Evolutionary conservation across 2,329 filamentous ascomycete species (phyloP).

Genomic region (Aspergillus proliferans): DNA sequence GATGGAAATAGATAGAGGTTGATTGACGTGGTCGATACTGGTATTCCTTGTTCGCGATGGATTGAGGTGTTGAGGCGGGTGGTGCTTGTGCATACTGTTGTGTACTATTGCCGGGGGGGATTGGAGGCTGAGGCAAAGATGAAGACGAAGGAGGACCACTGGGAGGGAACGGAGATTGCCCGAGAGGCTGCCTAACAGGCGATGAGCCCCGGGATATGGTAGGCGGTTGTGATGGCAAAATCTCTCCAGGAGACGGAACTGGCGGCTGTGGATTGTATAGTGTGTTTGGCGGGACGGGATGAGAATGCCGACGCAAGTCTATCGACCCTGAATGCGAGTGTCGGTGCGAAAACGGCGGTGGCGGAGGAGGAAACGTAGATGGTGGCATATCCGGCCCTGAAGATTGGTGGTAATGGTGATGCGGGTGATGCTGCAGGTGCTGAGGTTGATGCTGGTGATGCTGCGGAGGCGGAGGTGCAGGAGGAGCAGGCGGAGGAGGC

Average conservation of each 20-base stretch:
- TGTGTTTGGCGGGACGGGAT: constrained; percentile 23
- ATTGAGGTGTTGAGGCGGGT: constrained; percentile 45
- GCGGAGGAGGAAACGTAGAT: neutral
- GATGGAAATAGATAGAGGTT: constrained; percentile 81
- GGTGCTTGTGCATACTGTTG: constrained; percentile 26
- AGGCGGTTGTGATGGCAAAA: constrained; percentile 20
- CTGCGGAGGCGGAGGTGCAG: constrained; percentile 15
- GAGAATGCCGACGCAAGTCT: constrained; percentile 14
- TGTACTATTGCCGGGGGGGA: constrained; percentile 22
- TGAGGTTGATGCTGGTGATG: constrained; percentile 12
- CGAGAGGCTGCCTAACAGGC: constrained; percentile 8
- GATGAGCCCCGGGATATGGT: constrained; percentile 8
- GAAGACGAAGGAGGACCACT: constrained; percentile 11
- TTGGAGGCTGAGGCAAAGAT: constrained; percentile 37
- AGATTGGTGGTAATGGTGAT: constrained; percentile 12
- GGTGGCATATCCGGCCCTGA: neutral
- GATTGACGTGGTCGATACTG: constrained; percentile 52
- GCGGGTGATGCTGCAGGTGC: constrained; percentile 11
- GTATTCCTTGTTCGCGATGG: constrained; percentile 49
- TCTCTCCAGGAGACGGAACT: constrained; percentile 10
- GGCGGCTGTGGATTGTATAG: constrained; percentile 22
- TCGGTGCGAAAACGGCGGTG: constrained; percentile 9
- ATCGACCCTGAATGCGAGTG: constrained; percentile 9
- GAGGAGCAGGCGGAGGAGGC: constrained; percentile 5
- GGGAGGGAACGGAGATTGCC: constrained; percentile 10